Evolutionary conservation across 352 stramenopile species (phyloP).

Genomic region (Pythium rishiriense): DNA sequence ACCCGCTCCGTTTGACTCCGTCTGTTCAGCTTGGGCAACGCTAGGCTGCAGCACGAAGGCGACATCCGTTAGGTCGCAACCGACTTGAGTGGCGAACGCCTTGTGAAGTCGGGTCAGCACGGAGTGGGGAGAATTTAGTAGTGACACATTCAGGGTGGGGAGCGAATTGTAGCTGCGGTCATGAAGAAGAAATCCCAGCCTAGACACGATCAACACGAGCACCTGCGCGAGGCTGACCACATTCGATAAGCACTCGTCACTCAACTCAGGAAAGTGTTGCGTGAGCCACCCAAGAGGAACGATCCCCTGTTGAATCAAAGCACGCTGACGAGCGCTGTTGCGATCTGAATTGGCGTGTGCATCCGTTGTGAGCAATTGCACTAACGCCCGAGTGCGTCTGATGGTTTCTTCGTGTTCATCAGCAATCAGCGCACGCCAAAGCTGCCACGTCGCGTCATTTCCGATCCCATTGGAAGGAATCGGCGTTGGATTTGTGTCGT

Average conservation of each 20-base stretch:
- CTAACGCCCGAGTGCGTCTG: background rate
- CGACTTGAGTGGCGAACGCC: background rate
- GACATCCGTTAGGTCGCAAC: conserved; percentile 4
- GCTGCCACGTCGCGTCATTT: background rate
- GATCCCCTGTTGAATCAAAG: conserved; percentile 16
- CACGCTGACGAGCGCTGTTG: background rate
- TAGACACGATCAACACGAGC: conserved; percentile 20
- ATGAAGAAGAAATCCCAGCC: conserved; percentile 20
- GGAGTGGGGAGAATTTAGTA: background rate
- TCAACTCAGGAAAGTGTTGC: background rate
- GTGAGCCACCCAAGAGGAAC: conserved; percentile 17
- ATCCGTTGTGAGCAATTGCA: background rate
- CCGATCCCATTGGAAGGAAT: background rate
- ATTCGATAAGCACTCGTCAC: conserved; percentile 11
- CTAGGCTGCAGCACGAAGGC: conserved; percentile 7
- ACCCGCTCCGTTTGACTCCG: background rate
- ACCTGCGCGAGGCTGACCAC: conserved; percentile 21
- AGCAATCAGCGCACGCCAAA: background rate
- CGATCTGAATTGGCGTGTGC: background rate
- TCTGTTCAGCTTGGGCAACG: background rate
- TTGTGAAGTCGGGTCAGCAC: conserved; percentile 1
- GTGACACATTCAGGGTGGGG: conserved; percentile 5
- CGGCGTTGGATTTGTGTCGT: background rate
- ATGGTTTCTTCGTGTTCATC: background rate
- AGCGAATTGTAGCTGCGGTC: background rate